phyloP scores from a whole-genome alignment of 179 eudicot species.

The Nepenthes alata region DNA sequence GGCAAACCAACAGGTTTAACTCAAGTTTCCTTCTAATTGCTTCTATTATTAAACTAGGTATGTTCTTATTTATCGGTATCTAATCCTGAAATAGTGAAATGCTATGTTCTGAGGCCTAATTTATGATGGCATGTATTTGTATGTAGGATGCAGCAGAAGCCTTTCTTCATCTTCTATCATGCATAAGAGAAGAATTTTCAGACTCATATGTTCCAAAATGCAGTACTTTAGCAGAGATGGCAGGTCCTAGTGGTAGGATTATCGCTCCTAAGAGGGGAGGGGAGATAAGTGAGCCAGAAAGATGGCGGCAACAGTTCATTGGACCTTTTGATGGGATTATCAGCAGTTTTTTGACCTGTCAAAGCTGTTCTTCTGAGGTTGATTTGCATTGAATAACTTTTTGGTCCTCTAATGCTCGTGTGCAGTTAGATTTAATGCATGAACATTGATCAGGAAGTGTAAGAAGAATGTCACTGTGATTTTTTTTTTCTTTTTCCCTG shows the following conservation, averaged over 20 bases:
- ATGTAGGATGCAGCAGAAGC: conserved; percentile 95
- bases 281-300: conserved; percentile 33
- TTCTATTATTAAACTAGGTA: background rate
- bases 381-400: conserved; percentile 25
- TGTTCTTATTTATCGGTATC: too few species aligned
- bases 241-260: conserved; percentile 40
- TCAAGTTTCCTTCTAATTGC: background rate
- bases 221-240: conserved; percentile 53
- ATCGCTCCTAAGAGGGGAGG: conserved; percentile 17
- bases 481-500: background rate
- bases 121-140: conserved; percentile 7
- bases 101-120: conserved; percentile 8
- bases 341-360: conserved; percentile 61
- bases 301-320: conserved; percentile 56
- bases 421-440: background rate
- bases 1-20: conserved; percentile 60
- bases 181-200: conserved; percentile 73
- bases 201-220: conserved; percentile 34
- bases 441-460: background rate
- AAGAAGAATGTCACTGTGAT: background rate
- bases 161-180: conserved; percentile 72
- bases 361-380: conserved; percentile 86
- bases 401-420: background rate
- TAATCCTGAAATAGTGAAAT: background rate
- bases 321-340: conserved; percentile 91